Evolutionary conservation across 2,329 filamentous ascomycete species (phyloP), one percentile per base, ranked within the genome.

Genomic region (Tothia fuscella): DNA sequence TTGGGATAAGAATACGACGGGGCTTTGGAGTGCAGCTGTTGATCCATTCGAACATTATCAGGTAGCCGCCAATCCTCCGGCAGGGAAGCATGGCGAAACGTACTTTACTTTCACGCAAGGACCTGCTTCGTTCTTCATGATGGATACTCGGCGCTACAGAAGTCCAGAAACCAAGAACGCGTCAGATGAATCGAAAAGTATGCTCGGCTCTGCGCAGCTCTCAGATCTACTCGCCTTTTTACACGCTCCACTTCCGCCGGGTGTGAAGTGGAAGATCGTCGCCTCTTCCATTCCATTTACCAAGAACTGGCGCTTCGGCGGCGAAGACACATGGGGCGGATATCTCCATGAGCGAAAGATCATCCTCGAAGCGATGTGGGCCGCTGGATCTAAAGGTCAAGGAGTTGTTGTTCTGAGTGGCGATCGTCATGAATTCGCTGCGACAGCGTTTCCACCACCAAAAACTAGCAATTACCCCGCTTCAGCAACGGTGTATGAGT

Each of bases 391-490:
- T 10, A 61, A 63, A 2, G 82, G 84, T 5, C 67, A 82, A 5
- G 84, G 88, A 19, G 79, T 96, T 6, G 71, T 94, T 3, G 68
- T 96, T 10, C 68, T 98, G 9, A 91, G 82, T 13, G 91, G 91
- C 1, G 91, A 98, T 55, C 72, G 91, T n/a, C 91, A 98, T 56
- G 91, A 98, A 59, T 96, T 96, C 58, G 91, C 84, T 2, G 88
- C 89, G 0, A 96, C 89, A 0, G 78, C 80, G 0, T 80, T 79
- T 52, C 74, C 74, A 6, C 71, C 73, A 12, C 63, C 80, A 70
- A 13, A 78, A 72, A n/a, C 76, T 69, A 47, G 67, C 50, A 40
- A 70, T 65, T 48, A 74, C 76, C 37, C 73, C 60, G 43, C 57
- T 2, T 58, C 53, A 26, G 53, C 58, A 2, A 56, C 56, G 2